These are phyloP conservation scores for Bipolaris victoriae DNA, from an alignment of 2,329 filamentous ascomycete genomes.

Conservation along the genomic window DNA sequence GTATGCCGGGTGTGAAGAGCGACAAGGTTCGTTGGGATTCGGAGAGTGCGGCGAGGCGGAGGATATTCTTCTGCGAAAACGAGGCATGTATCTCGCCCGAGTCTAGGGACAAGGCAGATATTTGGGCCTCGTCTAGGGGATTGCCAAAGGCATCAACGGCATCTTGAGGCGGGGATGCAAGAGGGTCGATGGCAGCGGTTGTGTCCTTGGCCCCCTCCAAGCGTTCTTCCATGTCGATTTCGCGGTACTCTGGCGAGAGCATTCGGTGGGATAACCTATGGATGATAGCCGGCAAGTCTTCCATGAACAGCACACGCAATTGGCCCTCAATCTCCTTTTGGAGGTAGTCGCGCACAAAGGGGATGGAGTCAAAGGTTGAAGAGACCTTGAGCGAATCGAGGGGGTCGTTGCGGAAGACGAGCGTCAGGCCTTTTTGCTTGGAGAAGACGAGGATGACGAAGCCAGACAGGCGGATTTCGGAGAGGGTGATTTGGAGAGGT, in stretches of 20 bases:
- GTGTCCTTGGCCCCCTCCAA: constrained; percentile 56
- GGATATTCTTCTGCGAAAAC: constrained; percentile 93
- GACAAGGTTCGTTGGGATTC: constrained; percentile 91
- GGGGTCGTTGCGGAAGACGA: constrained; percentile 97
- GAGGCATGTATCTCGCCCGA: constrained; percentile 83
- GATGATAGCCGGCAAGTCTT: constrained; percentile 94
- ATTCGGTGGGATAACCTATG: constrained; percentile 86
- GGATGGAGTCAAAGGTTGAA: constrained; percentile 98
- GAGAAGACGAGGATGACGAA: constrained; percentile 99
- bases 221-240: constrained; percentile 66
- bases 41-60: constrained; percentile 80
- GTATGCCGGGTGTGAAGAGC: constrained; percentile 87
- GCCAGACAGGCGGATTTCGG: constrained; percentile 91
- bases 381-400: constrained; percentile 98
- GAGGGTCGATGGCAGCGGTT: constrained; percentile 73
- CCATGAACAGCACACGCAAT: constrained; percentile 93
- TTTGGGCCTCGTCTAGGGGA: constrained; percentile 73
- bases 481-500: constrained; percentile 94
- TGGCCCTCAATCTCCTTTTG: constrained; percentile 96
- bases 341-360: constrained; percentile 95
- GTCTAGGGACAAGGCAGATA: constrained; percentile 79
- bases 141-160: constrained; percentile 82
- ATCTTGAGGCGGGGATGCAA: constrained; percentile 79
- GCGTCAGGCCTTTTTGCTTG: constrained; percentile 92
- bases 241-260: constrained; percentile 86